Evolutionary conservation across 2,329 filamentous ascomycete genomes (phyloP).

Genomic region (Ophiostoma sp.): DNA sequence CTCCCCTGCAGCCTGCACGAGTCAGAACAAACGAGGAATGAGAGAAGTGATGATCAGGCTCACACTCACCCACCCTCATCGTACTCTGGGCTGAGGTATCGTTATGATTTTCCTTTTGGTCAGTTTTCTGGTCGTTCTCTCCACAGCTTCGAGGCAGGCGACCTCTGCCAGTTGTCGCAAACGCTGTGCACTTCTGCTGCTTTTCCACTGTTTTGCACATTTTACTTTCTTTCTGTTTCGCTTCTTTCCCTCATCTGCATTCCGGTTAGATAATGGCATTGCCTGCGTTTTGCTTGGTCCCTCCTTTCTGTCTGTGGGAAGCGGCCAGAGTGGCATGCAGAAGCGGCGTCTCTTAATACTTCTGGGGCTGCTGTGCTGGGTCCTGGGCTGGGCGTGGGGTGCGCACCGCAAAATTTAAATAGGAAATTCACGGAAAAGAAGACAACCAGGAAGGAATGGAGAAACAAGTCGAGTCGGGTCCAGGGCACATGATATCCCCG

Average conservation of each 20-base stretch:
- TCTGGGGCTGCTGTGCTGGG: not conserved
- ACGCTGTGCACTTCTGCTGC: not conserved
- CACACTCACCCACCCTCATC: not conserved
- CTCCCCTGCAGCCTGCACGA: slow-evolving; percentile 12
- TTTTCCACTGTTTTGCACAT: not conserved
- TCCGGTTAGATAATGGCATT: slow-evolving; percentile 25
- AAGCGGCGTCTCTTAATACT: slow-evolving; percentile 4
- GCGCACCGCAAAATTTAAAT: not conserved
- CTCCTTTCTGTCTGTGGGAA: no score
- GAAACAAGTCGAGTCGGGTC: not conserved
- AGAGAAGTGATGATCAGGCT: not conserved
- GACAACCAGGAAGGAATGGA: not conserved
- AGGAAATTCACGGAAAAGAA: not conserved
- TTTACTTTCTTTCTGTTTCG: not conserved
- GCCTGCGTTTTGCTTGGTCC: slow-evolving; percentile 17
- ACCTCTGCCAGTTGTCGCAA: not conserved
- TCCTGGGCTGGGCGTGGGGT: slow-evolving; percentile 23
- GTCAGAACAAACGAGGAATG: not conserved
- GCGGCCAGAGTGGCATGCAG: slow-evolving; percentile 8
- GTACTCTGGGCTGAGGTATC: not conserved
- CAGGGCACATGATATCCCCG: slow-evolving; percentile 14
- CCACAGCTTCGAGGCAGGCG: not conserved
- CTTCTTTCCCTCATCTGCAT: slow-evolving; percentile 11
- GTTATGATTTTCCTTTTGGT: not conserved
- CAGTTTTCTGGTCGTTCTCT: not conserved